Base-by-base conservation (phyloP, 208 protist species). In the Histomonas meleagridis region DNA sequence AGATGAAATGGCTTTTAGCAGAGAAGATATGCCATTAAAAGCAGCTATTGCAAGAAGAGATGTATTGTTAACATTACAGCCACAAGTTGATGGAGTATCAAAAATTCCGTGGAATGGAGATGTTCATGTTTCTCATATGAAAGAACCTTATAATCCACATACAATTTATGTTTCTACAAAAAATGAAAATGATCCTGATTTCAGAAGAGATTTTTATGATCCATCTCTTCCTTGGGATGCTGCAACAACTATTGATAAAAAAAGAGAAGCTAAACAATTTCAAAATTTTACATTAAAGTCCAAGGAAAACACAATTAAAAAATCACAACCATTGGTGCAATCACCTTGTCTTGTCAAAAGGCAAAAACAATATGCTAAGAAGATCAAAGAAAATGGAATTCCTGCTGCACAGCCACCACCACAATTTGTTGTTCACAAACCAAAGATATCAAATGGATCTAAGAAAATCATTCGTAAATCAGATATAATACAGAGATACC, bases 201-300 rank as follows among this genome's bases (percentile, higher is more conserved):
- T 86, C 55, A 86, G 76, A 86, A 32, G 76, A 32, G 76, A 86
- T n/a, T 86, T 86, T 86, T 86, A 86, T n/a, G 76, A 86, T 48
- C 23, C 76, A 86, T 14, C 43, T 57, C 46, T 86, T 32, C 46
- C 46, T 57, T 86, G 76, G 76, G 76, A 86, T 55, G 76, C 18
- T 40, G 16, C 16, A 1, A 46, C n/a, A 55, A 86, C 76, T 16
- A 86, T 86, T 16, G 32, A 86, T 86, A 0, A 0, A 35, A 86
- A 86, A 16, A 38, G 51, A 38, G 76, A 86, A 86, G 43, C 76
- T n/a, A 86, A 86, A 35, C 76, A 86, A 86, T 86, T 86, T 55
- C 23, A 55, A 55, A 46, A 86, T 57, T 32, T 43, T 10, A 86
- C 76, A 86, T 26, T 38, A 46, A 40, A 86, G n/a, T 12, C 76